Evolutionary conservation across 306 rosid species (phyloP).

Genomic region (Cicer judaicum): DNA sequence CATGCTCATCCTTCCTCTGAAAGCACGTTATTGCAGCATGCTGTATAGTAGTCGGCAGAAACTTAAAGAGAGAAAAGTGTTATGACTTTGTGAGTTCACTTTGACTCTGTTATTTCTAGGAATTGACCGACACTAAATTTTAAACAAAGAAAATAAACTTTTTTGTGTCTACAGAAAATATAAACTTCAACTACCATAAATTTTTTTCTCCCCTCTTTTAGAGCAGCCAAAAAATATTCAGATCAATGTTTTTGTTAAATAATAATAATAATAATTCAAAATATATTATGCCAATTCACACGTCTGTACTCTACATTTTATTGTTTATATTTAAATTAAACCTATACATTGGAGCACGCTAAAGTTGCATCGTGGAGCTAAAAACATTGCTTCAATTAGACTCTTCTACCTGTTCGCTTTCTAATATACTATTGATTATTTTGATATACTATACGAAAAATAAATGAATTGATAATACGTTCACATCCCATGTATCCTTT

Average conservation of each 20-base stretch:
- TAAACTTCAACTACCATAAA: neutral
- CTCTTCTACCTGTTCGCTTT: constrained; percentile 48
- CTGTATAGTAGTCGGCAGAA: constrained; percentile 44
- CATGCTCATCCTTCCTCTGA: constrained; percentile 7
- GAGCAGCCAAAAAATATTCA: constrained; percentile 25
- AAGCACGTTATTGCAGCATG: constrained; percentile 41
- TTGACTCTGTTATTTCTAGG: constrained; percentile 37
- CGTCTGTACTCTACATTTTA: constrained; percentile 36
- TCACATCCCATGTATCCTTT: constrained; percentile 31
- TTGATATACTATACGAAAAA: neutral
- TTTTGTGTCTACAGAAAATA: neutral
- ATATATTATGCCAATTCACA: constrained; percentile 42
- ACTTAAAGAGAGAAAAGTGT: constrained; percentile 9
- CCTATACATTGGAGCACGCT: constrained; percentile 51
- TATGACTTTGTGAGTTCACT: constrained; percentile 33
- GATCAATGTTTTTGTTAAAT: constrained; percentile 32
- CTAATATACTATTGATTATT: constrained; percentile 32
- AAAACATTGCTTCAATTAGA: constrained; percentile 64
- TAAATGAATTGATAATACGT: constrained; percentile 16
- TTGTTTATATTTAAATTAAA: neutral
- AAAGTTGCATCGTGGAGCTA: constrained; percentile 61
- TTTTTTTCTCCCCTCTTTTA: neutral
- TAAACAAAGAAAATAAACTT: constrained; percentile 9
- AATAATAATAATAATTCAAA: constrained; percentile 6
- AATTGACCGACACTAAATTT: constrained; percentile 46